phyloP scores from a whole-genome alignment of 2,329 filamentous ascomycete species.

The Ilyonectria destructans region DNA sequence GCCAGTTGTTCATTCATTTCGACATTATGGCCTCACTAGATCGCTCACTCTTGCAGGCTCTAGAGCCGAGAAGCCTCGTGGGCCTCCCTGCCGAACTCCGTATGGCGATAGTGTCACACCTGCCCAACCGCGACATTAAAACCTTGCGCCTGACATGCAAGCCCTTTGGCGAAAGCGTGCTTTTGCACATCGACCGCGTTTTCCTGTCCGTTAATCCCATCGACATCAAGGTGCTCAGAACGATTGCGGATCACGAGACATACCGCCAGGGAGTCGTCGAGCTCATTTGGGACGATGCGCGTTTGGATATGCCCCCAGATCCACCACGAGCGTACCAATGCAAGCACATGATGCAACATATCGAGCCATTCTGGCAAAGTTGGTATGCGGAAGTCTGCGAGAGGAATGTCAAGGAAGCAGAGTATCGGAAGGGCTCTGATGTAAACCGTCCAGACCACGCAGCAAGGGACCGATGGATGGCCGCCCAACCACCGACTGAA shows the following conservation, averaged over 20 bases:
- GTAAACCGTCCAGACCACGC: neutral
- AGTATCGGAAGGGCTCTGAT: neutral
- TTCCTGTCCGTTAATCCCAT: constrained; percentile 13
- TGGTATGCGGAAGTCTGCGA: neutral
- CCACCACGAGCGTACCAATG: neutral
- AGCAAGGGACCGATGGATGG: constrained; percentile 10
- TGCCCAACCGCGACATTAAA: constrained; percentile 9
- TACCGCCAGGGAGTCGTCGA: constrained; percentile 6
- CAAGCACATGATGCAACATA: neutral
- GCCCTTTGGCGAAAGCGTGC: neutral
- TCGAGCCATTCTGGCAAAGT: neutral
- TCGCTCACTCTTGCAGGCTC: neutral
- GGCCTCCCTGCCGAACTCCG: neutral
- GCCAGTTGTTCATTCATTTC: no score
- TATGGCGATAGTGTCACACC: neutral
- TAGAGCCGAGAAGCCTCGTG: neutral
- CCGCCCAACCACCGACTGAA: neutral
- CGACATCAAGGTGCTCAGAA: constrained; percentile 4
- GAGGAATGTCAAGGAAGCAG: neutral
- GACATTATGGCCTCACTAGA: neutral
- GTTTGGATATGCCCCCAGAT: neutral
- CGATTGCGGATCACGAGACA: constrained; percentile 3
- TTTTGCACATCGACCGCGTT: constrained; percentile 6
- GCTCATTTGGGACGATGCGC: constrained; percentile 20
- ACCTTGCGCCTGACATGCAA: constrained; percentile 12